phyloP scores from a whole-genome alignment of 2,329 filamentous ascomycete species.

The Fusarium sambucinum region DNA sequence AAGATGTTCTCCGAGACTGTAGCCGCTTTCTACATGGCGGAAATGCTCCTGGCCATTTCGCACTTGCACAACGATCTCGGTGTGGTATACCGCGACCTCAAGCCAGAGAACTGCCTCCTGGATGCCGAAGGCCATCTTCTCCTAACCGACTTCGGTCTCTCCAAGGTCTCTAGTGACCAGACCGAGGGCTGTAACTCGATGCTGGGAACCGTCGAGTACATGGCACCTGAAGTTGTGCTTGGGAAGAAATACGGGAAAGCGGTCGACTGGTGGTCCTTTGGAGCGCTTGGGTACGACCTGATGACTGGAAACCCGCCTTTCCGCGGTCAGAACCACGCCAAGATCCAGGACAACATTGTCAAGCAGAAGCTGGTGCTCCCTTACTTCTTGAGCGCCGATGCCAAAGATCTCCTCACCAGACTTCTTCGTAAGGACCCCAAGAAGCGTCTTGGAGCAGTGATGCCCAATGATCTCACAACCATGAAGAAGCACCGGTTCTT shows the following conservation, averaged over 20 bases:
- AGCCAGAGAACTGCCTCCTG: conserved; percentile 96
- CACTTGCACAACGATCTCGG: conserved; percentile 93
- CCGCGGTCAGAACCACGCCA: conserved; percentile 88
- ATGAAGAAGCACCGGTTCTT: conserved; percentile 98
- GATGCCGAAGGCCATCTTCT: conserved; percentile 92
- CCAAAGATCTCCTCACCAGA: conserved; percentile 92
- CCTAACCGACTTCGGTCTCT: conserved; percentile 95
- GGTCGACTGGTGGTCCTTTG: conserved; percentile 99
- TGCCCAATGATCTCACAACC: conserved; percentile 85
- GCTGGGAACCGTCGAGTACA: conserved; percentile 96
- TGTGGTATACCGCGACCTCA: conserved; percentile 95
- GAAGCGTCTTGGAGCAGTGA: conserved; percentile 88
- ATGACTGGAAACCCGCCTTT: conserved; percentile 95
- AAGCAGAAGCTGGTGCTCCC: conserved; percentile 91
- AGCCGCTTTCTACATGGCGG: conserved; percentile 97
- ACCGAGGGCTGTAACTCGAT: conserved; percentile 83
- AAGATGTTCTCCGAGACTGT: conserved; percentile 94
- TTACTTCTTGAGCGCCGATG: conserved; percentile 90
- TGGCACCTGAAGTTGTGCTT: conserved; percentile 94
- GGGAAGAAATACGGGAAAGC: conserved; percentile 92
- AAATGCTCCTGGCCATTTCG: conserved; percentile 93
- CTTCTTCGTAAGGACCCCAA: conserved; percentile 91
- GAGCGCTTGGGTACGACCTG: conserved; percentile 90
- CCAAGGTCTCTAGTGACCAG: conserved; percentile 85
- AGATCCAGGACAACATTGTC: conserved; percentile 95